Evolutionary conservation across 202 grass and related monocot species (phyloP), one percentile per base, ranked within the genome.

Genomic region (Dendrocalamus latiflorus): DNA sequence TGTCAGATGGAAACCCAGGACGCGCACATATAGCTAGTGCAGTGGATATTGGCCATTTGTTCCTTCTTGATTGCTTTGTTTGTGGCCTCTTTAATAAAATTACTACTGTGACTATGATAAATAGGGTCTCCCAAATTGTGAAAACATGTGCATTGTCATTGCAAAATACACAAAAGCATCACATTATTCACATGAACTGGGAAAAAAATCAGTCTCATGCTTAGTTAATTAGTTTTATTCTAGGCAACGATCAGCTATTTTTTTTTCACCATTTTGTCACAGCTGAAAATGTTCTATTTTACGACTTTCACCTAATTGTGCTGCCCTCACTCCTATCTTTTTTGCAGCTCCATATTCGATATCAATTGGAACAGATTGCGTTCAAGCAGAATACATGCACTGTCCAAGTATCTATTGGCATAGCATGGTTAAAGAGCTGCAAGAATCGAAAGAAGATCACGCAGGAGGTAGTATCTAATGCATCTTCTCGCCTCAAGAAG

Each of bases 401-500:
- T 53, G 56, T 98, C 22, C 91, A 93, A 82, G 93, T 74, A 67
- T 87, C 49, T 51, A 39, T 89, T 25, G 93, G 96, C 49, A 89
- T 98, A 38, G 79, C 81, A 62, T 98, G 93, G 96, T 65, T 98
- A 53, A 98, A 98, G 71, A 90, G 70, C 50, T 93, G 89, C 71
- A 98, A 92, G 70, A 82, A 89, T 50, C 86, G 45, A 76, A 98
- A 92, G 80, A 98, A 90, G 60, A 90, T 98, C 36, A 69, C 89
- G 16, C 94, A 93, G 43, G 92, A 90, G 17, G 53, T 93, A 34
- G 55, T 61, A 49, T 87, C 91, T 12, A 91, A 72, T 80, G 64
- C 77, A 55, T 90, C 89, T 20, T 62, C 85, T 76, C 96, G 83
- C 12, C 84, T 98, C 69, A 93, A 92, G 81, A 82, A 92, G 82